Base-by-base conservation (phyloP, 1,139 yeast genomes). In the Candida neerlandica region DNA sequence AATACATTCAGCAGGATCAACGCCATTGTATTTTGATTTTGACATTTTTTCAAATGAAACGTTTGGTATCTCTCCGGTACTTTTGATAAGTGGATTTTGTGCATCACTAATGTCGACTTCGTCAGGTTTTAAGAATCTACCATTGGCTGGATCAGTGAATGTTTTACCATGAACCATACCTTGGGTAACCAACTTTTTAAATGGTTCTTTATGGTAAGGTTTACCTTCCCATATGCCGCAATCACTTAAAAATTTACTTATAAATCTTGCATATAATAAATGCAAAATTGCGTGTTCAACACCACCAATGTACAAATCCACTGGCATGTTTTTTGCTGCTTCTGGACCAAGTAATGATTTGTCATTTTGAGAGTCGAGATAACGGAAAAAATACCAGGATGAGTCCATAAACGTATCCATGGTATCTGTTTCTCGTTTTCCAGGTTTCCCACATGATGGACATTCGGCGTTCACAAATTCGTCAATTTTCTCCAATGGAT, bases 351-450 rank as follows among this genome's bases (percentile, higher is more conserved):
- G 89, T 1, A 90, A 86, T 42, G 57, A 55, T 0, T 60, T 46
- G 0, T 62, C 55, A 63, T 94, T 94, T 29, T 84, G 67, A 0
- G 96, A 73, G 63, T 94, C 99, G 11, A 86, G 69, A 60, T 82
- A 92, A 51, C 99, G 79, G 71, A 94, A 86, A 64, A 82, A 89
- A 65, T 94, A 94, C 99, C 99, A 94, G 1, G 98, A 90, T 11
- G 96, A 89, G 67, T 94, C 99, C 85, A 94, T 92, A 60, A 94
- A 94, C 0, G 99, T 94, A 62, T 94, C 99, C 99, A 94, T 94
- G 0, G 99, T 94, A 62, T 94, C 99, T 0, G 98, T 90, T 55
- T 94, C 99, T 56, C 99, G 80, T 49, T 78, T 84, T 0, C 98
- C 97, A 18, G 77, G 73, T 14, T 55, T 45, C 0, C 75, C 71